Percentiles rank a stretch among this genome's conserved stretches.
Evolutionary conservation across 164 flowering plant species (phyloP).

Genomic region (Magnolia kwangsiensis): DNA sequence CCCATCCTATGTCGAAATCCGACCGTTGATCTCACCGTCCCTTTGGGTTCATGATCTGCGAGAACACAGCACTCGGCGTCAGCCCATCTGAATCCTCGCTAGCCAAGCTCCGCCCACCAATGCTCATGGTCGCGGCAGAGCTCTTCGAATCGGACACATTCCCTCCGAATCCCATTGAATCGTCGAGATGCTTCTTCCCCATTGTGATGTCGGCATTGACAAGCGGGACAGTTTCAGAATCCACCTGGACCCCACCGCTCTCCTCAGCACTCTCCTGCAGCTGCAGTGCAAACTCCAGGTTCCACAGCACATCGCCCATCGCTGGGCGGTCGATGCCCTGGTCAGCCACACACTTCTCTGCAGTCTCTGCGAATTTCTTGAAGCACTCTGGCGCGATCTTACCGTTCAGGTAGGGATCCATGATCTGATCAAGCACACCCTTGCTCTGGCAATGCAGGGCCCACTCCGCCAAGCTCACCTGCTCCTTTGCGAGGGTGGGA

Average conservation of each 20-base stretch:
- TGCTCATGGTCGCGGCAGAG: conserved; percentile 76
- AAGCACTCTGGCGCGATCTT: conserved; percentile 43
- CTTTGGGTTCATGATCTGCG: conserved; percentile 92
- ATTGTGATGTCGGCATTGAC: background rate
- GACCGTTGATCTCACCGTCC: conserved; percentile 46
- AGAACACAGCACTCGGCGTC: conserved; percentile 85
- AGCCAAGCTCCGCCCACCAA: conserved; percentile 77
- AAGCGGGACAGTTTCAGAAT: conserved; percentile 21
- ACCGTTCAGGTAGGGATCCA: conserved; percentile 35
- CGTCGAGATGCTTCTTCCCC: conserved; percentile 9
- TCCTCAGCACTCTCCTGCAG: conserved; percentile 40
- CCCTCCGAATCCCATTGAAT: conserved; percentile 7
- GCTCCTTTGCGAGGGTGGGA: conserved; percentile 27
- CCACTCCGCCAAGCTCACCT: conserved; percentile 49
- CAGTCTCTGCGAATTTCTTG: conserved; percentile 38
- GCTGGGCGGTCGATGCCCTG: conserved; percentile 45
- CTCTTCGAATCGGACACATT: conserved; percentile 52
- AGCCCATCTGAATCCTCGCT: conserved; percentile 83
- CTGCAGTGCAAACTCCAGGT: conserved; percentile 47
- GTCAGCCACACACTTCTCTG: conserved; percentile 38
- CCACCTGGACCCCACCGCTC: conserved; percentile 12
- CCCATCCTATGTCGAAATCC: background rate
- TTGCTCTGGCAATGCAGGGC: conserved; percentile 32
- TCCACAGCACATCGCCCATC: conserved; percentile 48
- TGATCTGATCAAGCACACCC: conserved; percentile 38